These are phyloP conservation scores for Phytophthora uliginosa DNA, from an alignment of 352 stramenopile genomes.

Conservation along the genomic window DNA sequence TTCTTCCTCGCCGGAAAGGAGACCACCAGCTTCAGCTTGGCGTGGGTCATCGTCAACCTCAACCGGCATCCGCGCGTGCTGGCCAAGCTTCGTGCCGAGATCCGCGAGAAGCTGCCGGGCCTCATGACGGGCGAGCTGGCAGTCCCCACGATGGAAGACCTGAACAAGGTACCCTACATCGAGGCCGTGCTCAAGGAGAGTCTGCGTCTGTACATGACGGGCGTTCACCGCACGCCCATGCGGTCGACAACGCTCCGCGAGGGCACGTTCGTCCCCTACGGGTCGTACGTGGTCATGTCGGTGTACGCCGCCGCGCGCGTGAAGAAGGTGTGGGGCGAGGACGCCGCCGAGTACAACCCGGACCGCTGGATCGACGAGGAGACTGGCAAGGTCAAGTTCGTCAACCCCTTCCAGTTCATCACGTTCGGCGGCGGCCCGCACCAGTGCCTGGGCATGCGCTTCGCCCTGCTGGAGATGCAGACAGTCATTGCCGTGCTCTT, in stretches of 20 bases:
- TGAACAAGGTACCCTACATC: constrained; percentile 69
- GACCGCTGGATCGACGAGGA: constrained; percentile 66
- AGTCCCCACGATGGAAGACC: constrained; percentile 55
- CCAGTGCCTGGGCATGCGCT: constrained; percentile 60
- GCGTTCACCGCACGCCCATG: constrained; percentile 46
- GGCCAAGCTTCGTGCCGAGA: constrained; percentile 48
- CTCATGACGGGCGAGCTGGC: constrained; percentile 41
- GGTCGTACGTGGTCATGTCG: constrained; percentile 59
- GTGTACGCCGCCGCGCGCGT: constrained; percentile 62
- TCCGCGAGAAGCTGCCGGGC: constrained; percentile 41
- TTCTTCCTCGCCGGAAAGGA: constrained; percentile 75
- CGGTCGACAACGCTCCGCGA: constrained; percentile 66
- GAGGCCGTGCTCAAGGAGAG: constrained; percentile 72
- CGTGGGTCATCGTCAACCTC: constrained; percentile 73
- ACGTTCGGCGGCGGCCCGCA: constrained; percentile 66
- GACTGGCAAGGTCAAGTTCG: constrained; percentile 42
- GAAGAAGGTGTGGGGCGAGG: constrained; percentile 57
- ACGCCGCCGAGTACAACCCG: constrained; percentile 50
- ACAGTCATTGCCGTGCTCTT: constrained; percentile 49
- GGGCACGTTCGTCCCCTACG: constrained; percentile 59
- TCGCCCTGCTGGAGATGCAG: constrained; percentile 64
- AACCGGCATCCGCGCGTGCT: constrained; percentile 58
- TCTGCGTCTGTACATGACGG: constrained; percentile 68
- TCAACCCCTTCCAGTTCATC: constrained; percentile 69
- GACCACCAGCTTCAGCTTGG: constrained; percentile 66